Base-by-base conservation (phyloP, 1,284 basidiomycete species). In the Leccinum pachyderme region DNA sequence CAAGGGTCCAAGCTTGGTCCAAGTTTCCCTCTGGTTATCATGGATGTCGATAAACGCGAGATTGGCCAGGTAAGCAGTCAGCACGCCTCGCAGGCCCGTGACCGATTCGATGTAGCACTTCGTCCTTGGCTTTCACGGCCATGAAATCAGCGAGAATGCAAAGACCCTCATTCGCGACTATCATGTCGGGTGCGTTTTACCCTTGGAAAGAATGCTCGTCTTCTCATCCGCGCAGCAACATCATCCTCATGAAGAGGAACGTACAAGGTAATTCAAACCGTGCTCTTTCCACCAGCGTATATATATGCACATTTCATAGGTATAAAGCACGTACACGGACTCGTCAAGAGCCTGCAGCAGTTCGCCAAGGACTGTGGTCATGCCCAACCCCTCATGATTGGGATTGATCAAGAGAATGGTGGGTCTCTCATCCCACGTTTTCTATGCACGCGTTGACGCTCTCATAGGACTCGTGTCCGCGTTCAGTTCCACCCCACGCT, bases 391-490 rank as follows among this genome's bases (percentile, higher is more conserved):
- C 72, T 88, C 25, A 73, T 87, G 63, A 82, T 88, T 48, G 84
- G 86, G 2, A 86, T 80, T 15, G 86, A 88, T 72, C 87, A 88
- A 67, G 87, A 89, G 65, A 85, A 86, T 61, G 86, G 85, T 80
- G 49, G 8, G 71, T 55, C 3, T 22, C 44, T 13, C 27, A 9
- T 25, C 4, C 15, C 7, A 46, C 2, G 8, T 47, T 11, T n/a
- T 32, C n/a, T 39, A 12, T 7, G 29, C 28, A 32, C 18, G 18
- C 48, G 11, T 54, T n/a, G n/a, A 54, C 29, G 25, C 47, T 29
- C 33, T 39, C 41, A 4, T 12, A 86, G 85, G 86, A 41, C 74
- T 87, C 5, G 82, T 84, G 22, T 86, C 86, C 1, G 83, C 84
- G 4, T 87, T 87, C 61, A 84, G 77, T 54, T 73, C 77, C 5